phyloP scores from a whole-genome alignment of 1,139 yeast species.

The Candida sanyaensis region DNA sequence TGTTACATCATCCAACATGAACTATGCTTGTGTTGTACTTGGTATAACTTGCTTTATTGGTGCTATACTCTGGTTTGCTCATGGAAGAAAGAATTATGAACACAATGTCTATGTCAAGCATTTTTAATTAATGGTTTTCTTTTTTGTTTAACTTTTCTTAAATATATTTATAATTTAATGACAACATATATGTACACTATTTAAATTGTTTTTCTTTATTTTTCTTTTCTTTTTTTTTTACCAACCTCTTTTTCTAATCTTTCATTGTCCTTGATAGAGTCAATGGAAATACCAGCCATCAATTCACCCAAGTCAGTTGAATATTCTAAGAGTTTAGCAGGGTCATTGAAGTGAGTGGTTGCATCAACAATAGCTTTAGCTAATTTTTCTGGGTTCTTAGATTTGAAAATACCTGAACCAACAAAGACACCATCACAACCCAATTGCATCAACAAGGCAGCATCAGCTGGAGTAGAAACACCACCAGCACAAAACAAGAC shows the following conservation, averaged over 20 bases:
- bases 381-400: slow-evolving; percentile 70
- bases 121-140: neutral
- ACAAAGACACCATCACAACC: slow-evolving; percentile 94
- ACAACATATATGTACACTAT: neutral
- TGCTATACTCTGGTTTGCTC: slow-evolving; percentile 26
- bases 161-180: neutral
- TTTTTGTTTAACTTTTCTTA: neutral
- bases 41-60: slow-evolving; percentile 33
- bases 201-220: neutral
- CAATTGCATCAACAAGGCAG: slow-evolving; percentile 84
- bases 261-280: slow-evolving; percentile 48
- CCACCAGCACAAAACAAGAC: slow-evolving; percentile 93
- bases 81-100: slow-evolving; percentile 20
- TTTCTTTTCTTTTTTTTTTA: too few species aligned
- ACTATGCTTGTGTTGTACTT: slow-evolving; percentile 38
- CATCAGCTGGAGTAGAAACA: slow-evolving; percentile 88
- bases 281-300: slow-evolving; percentile 69
- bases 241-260: slow-evolving; percentile 30
- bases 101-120: slow-evolving; percentile 17
- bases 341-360: slow-evolving; percentile 72
- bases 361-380: slow-evolving; percentile 84
- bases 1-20: slow-evolving; percentile 33
- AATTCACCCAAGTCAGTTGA: slow-evolving; percentile 77
- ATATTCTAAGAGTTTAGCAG: slow-evolving; percentile 63
- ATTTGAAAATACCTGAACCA: slow-evolving; percentile 86